Evolutionary conservation across 2,329 filamentous ascomycete species (phyloP).

Genomic region (Fusarium guadeloupense): DNA sequence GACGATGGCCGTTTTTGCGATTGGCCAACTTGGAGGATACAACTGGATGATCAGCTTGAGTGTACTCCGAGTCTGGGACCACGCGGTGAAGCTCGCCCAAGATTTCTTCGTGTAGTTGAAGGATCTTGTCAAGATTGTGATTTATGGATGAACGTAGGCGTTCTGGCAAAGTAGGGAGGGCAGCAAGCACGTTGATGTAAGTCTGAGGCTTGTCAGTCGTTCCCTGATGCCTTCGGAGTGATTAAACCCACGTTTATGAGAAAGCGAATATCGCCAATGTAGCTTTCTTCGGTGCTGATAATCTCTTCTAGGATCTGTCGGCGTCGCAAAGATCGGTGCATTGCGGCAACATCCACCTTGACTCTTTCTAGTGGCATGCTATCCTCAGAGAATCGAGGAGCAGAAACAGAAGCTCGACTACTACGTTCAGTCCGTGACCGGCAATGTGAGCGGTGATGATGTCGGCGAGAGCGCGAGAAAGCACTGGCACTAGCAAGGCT

Average conservation of each 20-base stretch:
- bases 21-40: slow-evolving; percentile 19
- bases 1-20: slow-evolving; percentile 49
- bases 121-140: slow-evolving; percentile 79
- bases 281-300: slow-evolving; percentile 85
- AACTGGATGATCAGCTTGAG: slow-evolving; percentile 48
- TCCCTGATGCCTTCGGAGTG: neutral
- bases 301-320: slow-evolving; percentile 86
- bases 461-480: slow-evolving; percentile 66
- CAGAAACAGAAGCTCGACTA: slow-evolving; percentile 68
- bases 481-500: slow-evolving; percentile 79
- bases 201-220: slow-evolving; percentile 59
- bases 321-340: slow-evolving; percentile 76
- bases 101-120: slow-evolving; percentile 84
- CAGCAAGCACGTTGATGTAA: slow-evolving; percentile 78
- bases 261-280: slow-evolving; percentile 87
- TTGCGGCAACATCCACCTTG: slow-evolving; percentile 72
- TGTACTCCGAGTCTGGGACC: slow-evolving; percentile 74
- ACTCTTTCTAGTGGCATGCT: slow-evolving; percentile 68
- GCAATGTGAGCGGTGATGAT: slow-evolving; percentile 60
- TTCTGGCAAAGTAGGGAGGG: slow-evolving; percentile 71
- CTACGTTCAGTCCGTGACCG: slow-evolving; percentile 70
- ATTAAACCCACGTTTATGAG: slow-evolving; percentile 75
- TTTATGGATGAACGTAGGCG: slow-evolving; percentile 78
- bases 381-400: slow-evolving; percentile 70
- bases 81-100: slow-evolving; percentile 76